Conservation (phyloP, 2,329 filamentous ascomycete genomes). For the Aspergillus spinulosporus region DNA sequence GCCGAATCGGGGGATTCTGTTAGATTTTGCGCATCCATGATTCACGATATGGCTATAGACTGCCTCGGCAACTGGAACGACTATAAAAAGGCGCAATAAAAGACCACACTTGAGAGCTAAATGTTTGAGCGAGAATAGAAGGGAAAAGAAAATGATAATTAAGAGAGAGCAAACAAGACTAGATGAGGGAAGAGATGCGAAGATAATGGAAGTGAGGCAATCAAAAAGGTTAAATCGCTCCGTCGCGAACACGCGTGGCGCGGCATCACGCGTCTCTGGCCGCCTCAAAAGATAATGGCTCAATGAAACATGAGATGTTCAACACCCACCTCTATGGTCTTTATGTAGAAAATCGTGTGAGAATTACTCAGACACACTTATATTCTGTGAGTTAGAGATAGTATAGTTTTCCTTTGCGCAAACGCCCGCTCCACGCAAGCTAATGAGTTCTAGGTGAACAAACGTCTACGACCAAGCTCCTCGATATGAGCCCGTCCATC, state of each 20-base stretch:
- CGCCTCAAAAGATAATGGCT: neutral
- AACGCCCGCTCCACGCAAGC: neutral
- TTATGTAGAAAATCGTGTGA: too few species aligned
- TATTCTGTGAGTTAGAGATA: neutral
- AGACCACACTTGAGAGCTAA: neutral
- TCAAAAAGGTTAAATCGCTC: neutral
- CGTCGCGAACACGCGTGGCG: conserved; percentile 3
- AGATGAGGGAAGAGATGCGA: too few species aligned
- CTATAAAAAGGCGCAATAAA: neutral
- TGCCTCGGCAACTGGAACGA: neutral
- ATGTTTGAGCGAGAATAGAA: neutral
- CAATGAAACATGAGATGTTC: neutral
- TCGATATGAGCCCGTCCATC: neutral
- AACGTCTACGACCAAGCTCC: neutral
- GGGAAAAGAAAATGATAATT: neutral
- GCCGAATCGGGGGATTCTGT: conserved; percentile 20
- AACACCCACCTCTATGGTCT: neutral
- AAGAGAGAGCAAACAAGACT: neutral
- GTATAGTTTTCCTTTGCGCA: neutral
- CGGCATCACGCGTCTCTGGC: conserved; percentile 8
- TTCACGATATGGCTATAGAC: neutral
- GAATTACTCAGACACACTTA: neutral
- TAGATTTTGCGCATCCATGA: conserved; percentile 29
- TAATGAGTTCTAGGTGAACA: neutral
- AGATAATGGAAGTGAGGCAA: too few species aligned